A percentile compares a stretch with the other conserved stretches of the same genome.
These are phyloP conservation scores for Cryphonectria japonica DNA, from an alignment of 2,329 filamentous ascomycete species.

Conservation along the genomic window DNA sequence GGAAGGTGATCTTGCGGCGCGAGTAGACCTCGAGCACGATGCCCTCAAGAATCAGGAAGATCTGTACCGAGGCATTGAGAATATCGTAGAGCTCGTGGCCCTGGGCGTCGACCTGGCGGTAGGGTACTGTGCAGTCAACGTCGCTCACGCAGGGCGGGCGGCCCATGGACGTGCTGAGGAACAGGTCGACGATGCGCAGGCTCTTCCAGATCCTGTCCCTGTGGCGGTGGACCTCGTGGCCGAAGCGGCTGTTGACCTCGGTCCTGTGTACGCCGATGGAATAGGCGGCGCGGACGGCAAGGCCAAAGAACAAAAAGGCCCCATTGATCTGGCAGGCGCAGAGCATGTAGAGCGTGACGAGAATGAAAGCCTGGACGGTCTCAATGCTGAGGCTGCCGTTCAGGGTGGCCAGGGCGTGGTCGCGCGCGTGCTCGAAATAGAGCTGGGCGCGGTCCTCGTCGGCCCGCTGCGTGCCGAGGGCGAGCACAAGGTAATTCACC, in stretches of 20 bases:
- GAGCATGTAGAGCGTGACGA: slow-evolving; percentile 59
- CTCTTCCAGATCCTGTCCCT: slow-evolving; percentile 59
- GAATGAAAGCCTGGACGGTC: slow-evolving; percentile 54
- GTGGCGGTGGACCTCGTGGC: slow-evolving; percentile 45
- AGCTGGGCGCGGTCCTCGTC: slow-evolving; percentile 47
- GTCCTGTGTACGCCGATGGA: slow-evolving; percentile 57
- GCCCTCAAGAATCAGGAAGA: slow-evolving; percentile 54
- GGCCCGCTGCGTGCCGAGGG: slow-evolving; percentile 51
- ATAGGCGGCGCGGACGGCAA: slow-evolving; percentile 56
- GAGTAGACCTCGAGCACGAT: slow-evolving; percentile 59
- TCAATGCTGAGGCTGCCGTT: slow-evolving; percentile 52
- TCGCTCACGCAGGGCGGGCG: slow-evolving; percentile 58
- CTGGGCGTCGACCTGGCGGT: slow-evolving; percentile 41
- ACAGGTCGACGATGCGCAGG: slow-evolving; percentile 55
- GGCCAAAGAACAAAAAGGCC: slow-evolving; percentile 58
- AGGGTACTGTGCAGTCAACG: slow-evolving; percentile 58
- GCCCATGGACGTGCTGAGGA: slow-evolving; percentile 58
- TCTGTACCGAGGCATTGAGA: slow-evolving; percentile 56
- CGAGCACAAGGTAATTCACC: slow-evolving; percentile 54
- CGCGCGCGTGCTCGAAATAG: slow-evolving; percentile 56
- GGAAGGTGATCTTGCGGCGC: slow-evolving; percentile 55
- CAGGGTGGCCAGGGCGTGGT: slow-evolving; percentile 49
- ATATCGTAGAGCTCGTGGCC: slow-evolving; percentile 49
- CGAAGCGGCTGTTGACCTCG: slow-evolving; percentile 58
- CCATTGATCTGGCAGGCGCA: slow-evolving; percentile 59